Evolutionary conservation across 148 eudicot genomes (phyloP).

Genomic region (Pharnaceum exiguum): DNA sequence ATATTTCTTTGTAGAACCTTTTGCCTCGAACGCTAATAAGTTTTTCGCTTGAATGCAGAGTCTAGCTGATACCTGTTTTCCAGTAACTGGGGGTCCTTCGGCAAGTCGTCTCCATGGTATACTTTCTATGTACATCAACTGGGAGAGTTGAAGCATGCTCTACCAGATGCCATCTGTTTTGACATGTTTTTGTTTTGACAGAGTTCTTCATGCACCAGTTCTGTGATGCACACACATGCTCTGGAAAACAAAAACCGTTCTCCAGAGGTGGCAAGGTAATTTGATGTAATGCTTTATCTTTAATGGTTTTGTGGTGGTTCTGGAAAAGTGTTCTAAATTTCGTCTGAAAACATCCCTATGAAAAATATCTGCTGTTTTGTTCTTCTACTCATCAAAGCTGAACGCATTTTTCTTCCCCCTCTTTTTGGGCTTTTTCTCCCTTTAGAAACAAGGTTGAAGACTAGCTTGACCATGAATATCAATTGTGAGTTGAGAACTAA

Average conservation of each 20-base stretch:
- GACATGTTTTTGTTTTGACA: constrained; percentile 16
- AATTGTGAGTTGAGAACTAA: no score
- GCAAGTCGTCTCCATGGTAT: constrained; percentile 90
- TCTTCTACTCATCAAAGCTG: no score
- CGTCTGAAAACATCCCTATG: background rate
- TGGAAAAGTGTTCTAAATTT: background rate
- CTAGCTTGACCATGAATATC: no score
- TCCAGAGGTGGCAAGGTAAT: constrained; percentile 74
- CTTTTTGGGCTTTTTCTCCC: no score
- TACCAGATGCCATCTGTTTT: background rate
- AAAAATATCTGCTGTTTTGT: no score
- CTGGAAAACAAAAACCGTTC: constrained; percentile 69
- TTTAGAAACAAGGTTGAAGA: no score
- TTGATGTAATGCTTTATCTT: background rate
- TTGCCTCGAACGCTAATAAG: no score
- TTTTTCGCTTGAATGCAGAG: constrained; percentile 41
- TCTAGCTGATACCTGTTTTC: constrained; percentile 72
- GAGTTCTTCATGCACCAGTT: constrained; percentile 83
- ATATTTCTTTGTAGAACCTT: background rate
- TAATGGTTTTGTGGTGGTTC: background rate
- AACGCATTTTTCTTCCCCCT: no score
- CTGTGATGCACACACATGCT: constrained; percentile 87
- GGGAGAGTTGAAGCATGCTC: background rate
- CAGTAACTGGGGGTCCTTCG: constrained; percentile 60
- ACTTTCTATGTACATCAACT: background rate